Base-by-base conservation (phyloP, 495 filamentous ascomycete genomes). In the Sordaria brevicollis region DNA sequence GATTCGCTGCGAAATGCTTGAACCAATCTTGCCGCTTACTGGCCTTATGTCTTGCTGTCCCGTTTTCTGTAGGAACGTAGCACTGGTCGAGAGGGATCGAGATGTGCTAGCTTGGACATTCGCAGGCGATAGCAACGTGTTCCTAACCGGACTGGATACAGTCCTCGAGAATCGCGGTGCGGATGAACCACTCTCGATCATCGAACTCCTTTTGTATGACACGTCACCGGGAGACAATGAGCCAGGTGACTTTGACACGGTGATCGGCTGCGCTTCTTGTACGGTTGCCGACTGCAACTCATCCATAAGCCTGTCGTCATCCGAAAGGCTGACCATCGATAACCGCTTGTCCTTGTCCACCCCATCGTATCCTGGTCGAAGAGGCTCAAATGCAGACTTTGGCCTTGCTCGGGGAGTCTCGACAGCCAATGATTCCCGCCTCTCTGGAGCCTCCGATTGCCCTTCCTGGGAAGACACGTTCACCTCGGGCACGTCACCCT, bases 251-350 rank as follows among this genome's bases (percentile, higher is more conserved):
- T 93, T 93, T 1, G 90, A 89, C 8, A 96, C 91, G 0, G 88
- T 88, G 19, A 97, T 88, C 4, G 92, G 91, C 75, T 91, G 91
- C 31, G 93, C 93, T 80, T 96, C 87, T 76, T 96, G 87, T 19
- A 96, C 80, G 3, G 89, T 92, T 36, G 93, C 93, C 38, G 87
- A 91, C 72, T 91, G 91, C 67, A 97, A 82, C 82, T 97, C 93
- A 70, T 95, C 91, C 88, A 96, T 91, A 73, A 96, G 90, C 36
- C 89, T 92, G 78, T 97, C 93, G 77, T 96, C 92, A 7, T 92
- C 94, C 35, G 87, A 85, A 69, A 89, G 86, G 73, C 89, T 87
- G 73, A 88, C 86, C 71, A 90, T 85, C 3, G 89, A 88, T 71
- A 84, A 83, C 31, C 87, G 82, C 33, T 80, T 82, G 29, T 86